Conservation (phyloP, 306 rosid genomes). For the Nissolia schottii region DNA sequence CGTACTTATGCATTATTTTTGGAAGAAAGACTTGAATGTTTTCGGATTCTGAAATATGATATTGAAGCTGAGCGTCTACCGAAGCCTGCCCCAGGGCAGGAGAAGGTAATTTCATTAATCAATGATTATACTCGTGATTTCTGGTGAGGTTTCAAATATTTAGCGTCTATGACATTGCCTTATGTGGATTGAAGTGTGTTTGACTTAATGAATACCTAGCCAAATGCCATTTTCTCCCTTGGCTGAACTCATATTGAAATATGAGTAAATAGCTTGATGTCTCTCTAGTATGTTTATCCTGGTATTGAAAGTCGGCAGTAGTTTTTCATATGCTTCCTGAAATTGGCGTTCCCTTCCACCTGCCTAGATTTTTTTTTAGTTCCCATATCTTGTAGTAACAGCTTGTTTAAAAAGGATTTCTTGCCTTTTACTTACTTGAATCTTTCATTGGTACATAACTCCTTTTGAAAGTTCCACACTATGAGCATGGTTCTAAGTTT, state of each 20-base stretch:
- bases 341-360: background rate
- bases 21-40: conserved; percentile 99
- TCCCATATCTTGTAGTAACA: background rate
- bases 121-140: background rate
- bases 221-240: background rate
- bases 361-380: background rate
- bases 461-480: background rate
- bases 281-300: background rate
- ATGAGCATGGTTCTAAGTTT: background rate
- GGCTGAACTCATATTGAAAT: background rate
- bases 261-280: background rate
- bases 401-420: background rate
- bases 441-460: background rate
- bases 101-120: conserved; percentile 54
- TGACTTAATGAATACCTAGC: background rate
- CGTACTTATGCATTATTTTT: conserved; percentile 96
- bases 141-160: background rate
- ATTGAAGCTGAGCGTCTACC: conserved; percentile 96
- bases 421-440: background rate
- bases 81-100: conserved; percentile 82
- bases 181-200: conserved; percentile 1
- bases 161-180: background rate
- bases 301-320: background rate
- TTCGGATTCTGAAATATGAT: conserved; percentile 84
- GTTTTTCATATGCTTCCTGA: conserved; percentile 10